phyloP scores from a whole-genome alignment of 108 stramenopile species.

The Schizochytrium sp. region DNA sequence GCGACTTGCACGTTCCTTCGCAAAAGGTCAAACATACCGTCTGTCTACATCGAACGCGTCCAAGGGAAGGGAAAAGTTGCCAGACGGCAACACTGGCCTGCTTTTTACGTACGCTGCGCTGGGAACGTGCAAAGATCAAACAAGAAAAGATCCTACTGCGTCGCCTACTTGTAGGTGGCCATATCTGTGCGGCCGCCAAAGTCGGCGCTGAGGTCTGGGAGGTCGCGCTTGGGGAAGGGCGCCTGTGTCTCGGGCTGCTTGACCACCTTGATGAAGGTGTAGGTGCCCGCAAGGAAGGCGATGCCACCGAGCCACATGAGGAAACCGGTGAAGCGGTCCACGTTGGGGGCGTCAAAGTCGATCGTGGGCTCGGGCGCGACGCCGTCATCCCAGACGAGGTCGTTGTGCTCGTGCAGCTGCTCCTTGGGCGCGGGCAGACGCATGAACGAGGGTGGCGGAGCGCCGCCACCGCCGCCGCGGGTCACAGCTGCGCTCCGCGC shows the following conservation, averaged over 20 bases:
- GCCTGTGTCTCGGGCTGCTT: not conserved
- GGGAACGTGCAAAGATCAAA: too few relatives aligned
- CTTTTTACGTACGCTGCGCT: too few relatives aligned
- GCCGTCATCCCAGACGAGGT: not conserved
- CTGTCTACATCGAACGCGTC: too few relatives aligned
- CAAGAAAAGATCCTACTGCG: not conserved
- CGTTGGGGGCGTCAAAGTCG: constrained; percentile 1
- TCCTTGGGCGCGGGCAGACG: not conserved
- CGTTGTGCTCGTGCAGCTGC: not conserved
- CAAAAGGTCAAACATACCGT: too few relatives aligned
- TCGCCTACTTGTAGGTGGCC: not conserved
- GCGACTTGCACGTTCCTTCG: too few relatives aligned
- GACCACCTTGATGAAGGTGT: not conserved
- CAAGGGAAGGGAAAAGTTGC: too few relatives aligned
- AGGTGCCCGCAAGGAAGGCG: not conserved
- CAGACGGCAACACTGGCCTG: too few relatives aligned
- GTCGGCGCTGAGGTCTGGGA: not conserved
- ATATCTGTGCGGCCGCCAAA: not conserved
- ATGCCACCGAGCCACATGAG: constrained; percentile 8
- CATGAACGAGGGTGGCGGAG: not conserved
- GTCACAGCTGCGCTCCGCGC: not conserved
- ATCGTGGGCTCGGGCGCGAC: not conserved
- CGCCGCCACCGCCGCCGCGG: not conserved
- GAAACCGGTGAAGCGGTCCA: not conserved
- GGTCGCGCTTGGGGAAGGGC: not conserved